phyloP scores from a whole-genome alignment of 495 filamentous ascomycete genomes.

The Podospora anserina region DNA sequence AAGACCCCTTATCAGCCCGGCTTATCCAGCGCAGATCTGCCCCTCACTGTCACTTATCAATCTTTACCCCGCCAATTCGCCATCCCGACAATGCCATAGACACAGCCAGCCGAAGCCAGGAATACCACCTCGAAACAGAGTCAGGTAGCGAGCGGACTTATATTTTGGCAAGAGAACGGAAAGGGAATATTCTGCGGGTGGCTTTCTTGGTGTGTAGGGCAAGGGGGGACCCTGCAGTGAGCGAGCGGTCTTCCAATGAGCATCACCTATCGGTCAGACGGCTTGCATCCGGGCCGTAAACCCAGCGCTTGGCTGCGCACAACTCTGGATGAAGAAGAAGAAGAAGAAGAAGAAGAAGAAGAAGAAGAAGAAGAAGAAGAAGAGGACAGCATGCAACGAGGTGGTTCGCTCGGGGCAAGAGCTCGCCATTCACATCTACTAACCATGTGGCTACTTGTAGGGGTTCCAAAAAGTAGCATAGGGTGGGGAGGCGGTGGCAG shows the following conservation, averaged over 20 bases:
- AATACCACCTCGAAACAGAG: neutral
- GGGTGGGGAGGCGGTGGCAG: neutral
- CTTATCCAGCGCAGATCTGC: neutral
- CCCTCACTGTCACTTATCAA: neutral
- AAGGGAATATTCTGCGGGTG: neutral
- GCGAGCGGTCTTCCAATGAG: neutral
- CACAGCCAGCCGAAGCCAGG: neutral
- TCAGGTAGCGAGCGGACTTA: neutral
- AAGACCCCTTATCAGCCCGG: neutral
- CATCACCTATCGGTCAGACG: neutral
- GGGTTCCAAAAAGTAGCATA: neutral
- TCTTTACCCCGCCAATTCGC: slow-evolving; percentile 2
- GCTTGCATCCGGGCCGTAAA: neutral
- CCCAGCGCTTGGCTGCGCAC: neutral
- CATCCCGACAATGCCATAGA: neutral
- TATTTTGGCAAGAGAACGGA: neutral
- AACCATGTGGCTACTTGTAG: neutral
- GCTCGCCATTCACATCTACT: too few relatives aligned
- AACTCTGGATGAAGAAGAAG: neutral
- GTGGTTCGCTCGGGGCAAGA: too few relatives aligned
- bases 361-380: too few relatives aligned
- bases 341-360: too few relatives aligned
- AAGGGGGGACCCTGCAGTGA: neutral
- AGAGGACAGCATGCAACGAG: too few relatives aligned
- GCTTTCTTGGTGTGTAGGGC: neutral